Base-by-base conservation (phyloP, 1,284 basidiomycete genomes). In the Ustilago esculenta region DNA sequence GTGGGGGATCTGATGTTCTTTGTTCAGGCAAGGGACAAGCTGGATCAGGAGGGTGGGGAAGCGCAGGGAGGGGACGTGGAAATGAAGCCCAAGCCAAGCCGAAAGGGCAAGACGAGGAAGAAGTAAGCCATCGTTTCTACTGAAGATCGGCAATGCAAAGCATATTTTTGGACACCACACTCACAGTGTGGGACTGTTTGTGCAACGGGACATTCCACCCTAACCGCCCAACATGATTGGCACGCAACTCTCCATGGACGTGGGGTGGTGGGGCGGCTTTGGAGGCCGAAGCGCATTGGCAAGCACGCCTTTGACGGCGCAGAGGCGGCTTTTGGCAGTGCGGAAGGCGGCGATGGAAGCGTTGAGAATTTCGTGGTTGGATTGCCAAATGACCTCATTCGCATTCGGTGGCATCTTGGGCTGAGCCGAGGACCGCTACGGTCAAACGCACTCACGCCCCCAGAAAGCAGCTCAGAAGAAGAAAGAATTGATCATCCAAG, bases 1-100 rank as follows among this genome's bases (percentile, higher is more conserved):
- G 63, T 81, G 35, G 53, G 61, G 20, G 79, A 81, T 45, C 50
- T 81, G 20, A 81, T 80, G 79, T 79, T 81, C 58, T 80, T 78
- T 45, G 67, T 81, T 2, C 65, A 71, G 48, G 77, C 79, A 5
- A 48, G 74, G 20, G 76, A 75, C 35, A 76, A 78, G 66, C 24
- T 81, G 23, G 67, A 75, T 45, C 57, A 75, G 25, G 65, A 72
- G 40, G 76, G 70, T 17, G 57, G 58, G 7, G 72, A 76, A 37
- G 69, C 71, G 6, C 57, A 49, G 30, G 74, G 72, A 2, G 74
- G 74, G 5, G 72, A 74, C 45, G 53, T 74, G 14, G 60, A 66
- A 51, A 12, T 65, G 30, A 33, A 44, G 11, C 35, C 37, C 15
- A 51, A 55, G 44, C 54, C 51, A 1, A 23, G 20, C 20, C 27